Evolutionary conservation across 768 basidiomycete genomes (phyloP), one percentile per base, ranked within the genome.

Genomic region (Russula emetica): DNA sequence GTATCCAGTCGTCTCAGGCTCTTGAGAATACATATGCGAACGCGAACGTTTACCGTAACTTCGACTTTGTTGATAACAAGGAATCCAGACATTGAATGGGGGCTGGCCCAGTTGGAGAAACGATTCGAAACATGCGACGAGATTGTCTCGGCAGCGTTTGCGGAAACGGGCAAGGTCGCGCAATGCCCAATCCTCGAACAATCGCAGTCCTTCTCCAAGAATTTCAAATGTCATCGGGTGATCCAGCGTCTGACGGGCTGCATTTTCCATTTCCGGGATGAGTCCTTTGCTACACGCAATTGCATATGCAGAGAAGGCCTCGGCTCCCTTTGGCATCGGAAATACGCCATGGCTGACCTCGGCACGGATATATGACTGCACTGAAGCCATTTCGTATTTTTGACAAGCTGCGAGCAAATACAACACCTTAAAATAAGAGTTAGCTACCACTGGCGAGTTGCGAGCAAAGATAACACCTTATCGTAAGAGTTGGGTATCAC

Each of bases 361-460:
- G 7, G 30, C 28, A n/a, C 51, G 51, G 51, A 64, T 64, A n/a
- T 16, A 28, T 9, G 38, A 40, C 10, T 32, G 26, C 18, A 64
- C 40, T 26, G 40, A 32, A 24, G 13, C 42, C 65, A 73, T 69
- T 4, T 70, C 58, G 58, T 72, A 73, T 59, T 74, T 74, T 10
- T 54, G 36, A 1, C 66, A 67, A 0, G 69, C 68, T 1, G 59
- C 63, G 11, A 71, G 56, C 14, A 69, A 40, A 28, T 14, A 34
- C 14, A 58, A n/a, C 6, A 59, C 10, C 20, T 32, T 40, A 16
- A 32, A n/a, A n/a, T n/a, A 44, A n/a, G 2, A 3, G 44, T 44
- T n/a, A 9, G 44, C 0, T 44, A 20, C 18, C n/a, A 6, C 20
- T n/a, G 20, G 11, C 20, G 1, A 44, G 20, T 44, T 0, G 44